Percentiles rank a stretch among this genome's conserved stretches.
Conservation (phyloP, 441 rosid genomes). For the Corymbia calophylla region DNA sequence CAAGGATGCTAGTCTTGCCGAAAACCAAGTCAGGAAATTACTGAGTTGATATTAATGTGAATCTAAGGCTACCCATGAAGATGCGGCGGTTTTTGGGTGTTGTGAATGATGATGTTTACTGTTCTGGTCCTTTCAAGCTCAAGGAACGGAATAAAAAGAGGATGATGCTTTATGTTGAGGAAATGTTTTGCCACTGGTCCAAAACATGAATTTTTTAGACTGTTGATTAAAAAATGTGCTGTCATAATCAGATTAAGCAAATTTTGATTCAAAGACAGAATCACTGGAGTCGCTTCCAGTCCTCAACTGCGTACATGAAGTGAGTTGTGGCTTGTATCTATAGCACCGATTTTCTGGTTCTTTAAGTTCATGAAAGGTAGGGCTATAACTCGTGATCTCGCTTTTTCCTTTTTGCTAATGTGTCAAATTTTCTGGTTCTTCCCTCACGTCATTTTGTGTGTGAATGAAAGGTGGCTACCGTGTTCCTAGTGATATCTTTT, state of each 20-base stretch:
- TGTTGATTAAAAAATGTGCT: not conserved
- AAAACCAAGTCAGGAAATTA: slow-evolving; percentile 55
- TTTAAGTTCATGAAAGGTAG: not conserved
- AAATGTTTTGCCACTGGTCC: not conserved
- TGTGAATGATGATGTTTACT: not conserved
- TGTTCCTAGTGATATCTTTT: not conserved
- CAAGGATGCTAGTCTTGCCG: slow-evolving; percentile 59
- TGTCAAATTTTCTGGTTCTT: not conserved
- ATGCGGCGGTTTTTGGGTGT: not conserved
- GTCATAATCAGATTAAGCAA: not conserved
- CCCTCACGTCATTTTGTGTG: not conserved
- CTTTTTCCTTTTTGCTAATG: not conserved
- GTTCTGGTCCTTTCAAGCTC: not conserved
- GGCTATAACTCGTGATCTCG: not conserved
- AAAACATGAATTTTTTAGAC: not conserved
- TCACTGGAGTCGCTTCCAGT: not conserved
- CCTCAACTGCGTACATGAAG: not conserved
- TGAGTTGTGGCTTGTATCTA: not conserved
- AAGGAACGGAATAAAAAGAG: not conserved
- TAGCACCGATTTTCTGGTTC: not conserved
- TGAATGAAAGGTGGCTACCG: not conserved
- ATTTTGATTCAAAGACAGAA: not conserved
- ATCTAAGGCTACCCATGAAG: not conserved
- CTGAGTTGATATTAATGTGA: slow-evolving; percentile 21
- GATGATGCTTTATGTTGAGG: not conserved